Base-by-base conservation (phyloP, 805 yeast species). In the Teunomyces atbi region DNA sequence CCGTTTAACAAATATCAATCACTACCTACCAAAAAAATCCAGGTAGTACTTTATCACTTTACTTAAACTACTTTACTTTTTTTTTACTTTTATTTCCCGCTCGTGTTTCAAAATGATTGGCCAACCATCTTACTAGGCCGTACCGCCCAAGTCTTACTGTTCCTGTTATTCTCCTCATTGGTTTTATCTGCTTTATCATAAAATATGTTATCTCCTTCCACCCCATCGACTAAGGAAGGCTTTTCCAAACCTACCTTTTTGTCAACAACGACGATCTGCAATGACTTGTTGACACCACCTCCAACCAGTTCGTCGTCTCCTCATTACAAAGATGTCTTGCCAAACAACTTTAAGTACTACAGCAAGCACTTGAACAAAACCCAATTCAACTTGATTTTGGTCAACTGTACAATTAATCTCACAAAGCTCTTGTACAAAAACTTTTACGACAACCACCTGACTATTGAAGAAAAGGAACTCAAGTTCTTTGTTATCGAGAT, bases 341-440 rank as follows among this genome's bases (percentile, higher is more conserved):
- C 77, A 15, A 70, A 68, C 55, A 64, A 71, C 55, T 63, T 60
- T 54, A 61, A 65, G 45, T 72, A 72, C 54, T 72, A 71, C 58
- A 65, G 66, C 44, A 62, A 62, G 45, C 65, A 68, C 48, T 54
- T 72, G 42, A 69, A 65, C 53, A 72, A 72, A 55, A 49, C 55
- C 28, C 75, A 71, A 53, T 72, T 72, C 54, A 72, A 71, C 58
- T 55, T 62, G 29, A 66, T 70, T 33, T 60, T 71, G 44, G 59
- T 70, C 36, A 69, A 70, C 52, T 61, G 70, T 42, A 55, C 69
- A 5, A 51, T 69, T 35, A 67, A 66, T 44, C 60, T 71, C 48
- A 51, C 70, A 38, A 69, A 66, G 47, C 59, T 70, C 18, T 56
- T 69, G 39, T 71, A 65, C 48, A 45, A 29, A 36, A 42, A 50